phyloP scores from a whole-genome alignment of 1,139 yeast genomes.

The Zygotorulaspora mrakii region DNA sequence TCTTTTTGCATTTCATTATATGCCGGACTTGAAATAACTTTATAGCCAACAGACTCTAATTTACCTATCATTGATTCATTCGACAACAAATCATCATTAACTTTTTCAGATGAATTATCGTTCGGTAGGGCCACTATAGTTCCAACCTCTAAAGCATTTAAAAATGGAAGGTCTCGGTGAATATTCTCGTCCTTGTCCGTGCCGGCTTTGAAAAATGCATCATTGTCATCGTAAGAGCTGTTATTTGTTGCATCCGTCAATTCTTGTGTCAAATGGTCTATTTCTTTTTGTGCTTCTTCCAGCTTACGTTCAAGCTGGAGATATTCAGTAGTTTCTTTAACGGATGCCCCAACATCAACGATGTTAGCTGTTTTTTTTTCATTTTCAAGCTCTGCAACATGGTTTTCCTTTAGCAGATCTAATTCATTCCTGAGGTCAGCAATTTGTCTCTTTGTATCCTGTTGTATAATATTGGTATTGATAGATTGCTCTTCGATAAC shows the following conservation, averaged over 20 bases:
- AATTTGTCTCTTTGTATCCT: slow-evolving; percentile 51
- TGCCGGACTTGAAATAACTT: slow-evolving; percentile 10
- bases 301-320: not conserved
- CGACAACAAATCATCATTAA: not conserved
- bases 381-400: slow-evolving; percentile 21
- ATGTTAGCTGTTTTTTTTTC: slow-evolving; percentile 5
- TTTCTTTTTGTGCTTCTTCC: slow-evolving; percentile 5
- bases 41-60: slow-evolving; percentile 13
- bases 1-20: slow-evolving; percentile 10
- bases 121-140: slow-evolving; percentile 30
- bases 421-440: slow-evolving; percentile 42
- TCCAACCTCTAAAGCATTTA: not conserved
- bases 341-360: too few relatives aligned
- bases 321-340: not conserved
- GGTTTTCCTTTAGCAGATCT: slow-evolving; percentile 14
- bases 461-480: slow-evolving; percentile 37
- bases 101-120: slow-evolving; percentile 15
- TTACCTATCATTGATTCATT: slow-evolving; percentile 11
- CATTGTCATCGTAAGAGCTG: slow-evolving; percentile 46
- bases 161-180: slow-evolving; percentile 2
- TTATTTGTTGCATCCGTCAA: not conserved
- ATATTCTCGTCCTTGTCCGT: not conserved
- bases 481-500: slow-evolving; percentile 34
- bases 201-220: slow-evolving; percentile 52
- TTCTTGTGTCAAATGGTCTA: slow-evolving; percentile 7